Base-by-base conservation (phyloP, 1,284 basidiomycete genomes). In the Boletus albobrunnescens region DNA sequence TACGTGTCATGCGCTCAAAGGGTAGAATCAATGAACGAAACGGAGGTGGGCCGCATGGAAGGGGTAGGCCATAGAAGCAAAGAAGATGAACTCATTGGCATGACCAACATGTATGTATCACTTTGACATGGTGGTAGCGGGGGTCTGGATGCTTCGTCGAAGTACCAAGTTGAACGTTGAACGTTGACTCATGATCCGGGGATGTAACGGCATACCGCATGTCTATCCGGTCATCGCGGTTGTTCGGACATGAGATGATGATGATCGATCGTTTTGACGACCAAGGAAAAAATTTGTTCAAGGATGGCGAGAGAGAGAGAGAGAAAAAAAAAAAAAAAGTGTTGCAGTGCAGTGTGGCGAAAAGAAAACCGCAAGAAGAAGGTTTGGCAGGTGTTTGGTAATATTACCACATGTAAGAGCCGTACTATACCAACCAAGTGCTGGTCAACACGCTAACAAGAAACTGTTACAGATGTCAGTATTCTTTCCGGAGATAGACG, bases 171-270 rank as follows among this genome's bases (percentile, higher is more conserved):
- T n/a, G n/a, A n/a, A n/a, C n/a, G n/a, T n/a, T n/a, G n/a, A n/a
- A n/a, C n/a, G n/a, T n/a, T n/a, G n/a, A n/a, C n/a, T 35, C 49
- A 64, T 65, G 61, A 64, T 67, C 64, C 64, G 61, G 58, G 56
- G 45, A 59, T 42, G 52, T 51, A 50, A 55, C 56, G 56, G 62
- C 40, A 41, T 38, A 51, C 48, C 36, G 56, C 52, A 57, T 48
- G 45, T 37, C 20, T 46, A 56, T 50, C 61, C 63, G 64, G 56
- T 38, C 49, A 58, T 56, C 44, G 62, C 60, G 62, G 63, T 39
- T 39, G 33, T 58, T 53, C 63, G 65, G 64, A 66, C 41, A 65
- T 64, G 65, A 67, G 61, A 14, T 22, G 44, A 51, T 45, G 61
- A 14, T 22, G 44, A 51, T 45, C 46, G 53, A 56, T 63, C 59